Evolutionary conservation across 2,329 filamentous ascomycete genomes (phyloP), one percentile per base, ranked within the genome.

Genomic region (Aspergillus neotritici): DNA sequence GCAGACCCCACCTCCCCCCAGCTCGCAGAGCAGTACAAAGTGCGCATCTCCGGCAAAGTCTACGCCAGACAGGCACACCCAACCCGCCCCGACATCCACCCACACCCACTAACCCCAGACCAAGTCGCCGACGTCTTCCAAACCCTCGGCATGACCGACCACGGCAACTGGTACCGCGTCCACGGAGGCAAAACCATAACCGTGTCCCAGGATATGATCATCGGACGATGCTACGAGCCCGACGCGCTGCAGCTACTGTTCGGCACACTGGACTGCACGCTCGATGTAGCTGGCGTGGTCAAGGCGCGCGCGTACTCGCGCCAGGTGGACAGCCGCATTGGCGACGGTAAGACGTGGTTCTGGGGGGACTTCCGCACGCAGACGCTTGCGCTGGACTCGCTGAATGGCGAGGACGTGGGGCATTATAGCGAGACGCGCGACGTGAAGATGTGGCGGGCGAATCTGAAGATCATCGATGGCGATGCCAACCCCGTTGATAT

Each of bases 341-440:
- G 62, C 0, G 40, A 54, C 1, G 68, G 64, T 11, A 67, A 71
- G 17, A 60, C 63, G 0, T 82, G 78, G 78, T 79, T 74, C 56
- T 80, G 76, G 73, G 77, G 70, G 0, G 78, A 82, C 40, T 68
- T 67, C 15, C 70, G 79, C 1, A 72, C 73, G 0, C 73, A 81
- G 37, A 74, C 77, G 1, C 68, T 83, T 1, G 76, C 76, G 21
- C 54, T 83, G 5, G 71, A 73, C 21, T 72, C 72, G 3, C 59
- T 81, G 31, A 81, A 80, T 47, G 75, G 74, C 1, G 54, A 72
- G 1, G 74, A 77, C 25, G 71, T 77, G 4, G 68, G 74, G 0
- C 61, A 63, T 14, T 70, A 67, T 32, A 71, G 75, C 40, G 64
- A 62, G 0, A 58, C 67, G 6, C 67, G 74, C 6, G 64, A 76